These are phyloP conservation scores for Lodderomyces jiufengensis DNA, from an alignment of 1,139 yeast genomes.

Conservation along the genomic window DNA sequence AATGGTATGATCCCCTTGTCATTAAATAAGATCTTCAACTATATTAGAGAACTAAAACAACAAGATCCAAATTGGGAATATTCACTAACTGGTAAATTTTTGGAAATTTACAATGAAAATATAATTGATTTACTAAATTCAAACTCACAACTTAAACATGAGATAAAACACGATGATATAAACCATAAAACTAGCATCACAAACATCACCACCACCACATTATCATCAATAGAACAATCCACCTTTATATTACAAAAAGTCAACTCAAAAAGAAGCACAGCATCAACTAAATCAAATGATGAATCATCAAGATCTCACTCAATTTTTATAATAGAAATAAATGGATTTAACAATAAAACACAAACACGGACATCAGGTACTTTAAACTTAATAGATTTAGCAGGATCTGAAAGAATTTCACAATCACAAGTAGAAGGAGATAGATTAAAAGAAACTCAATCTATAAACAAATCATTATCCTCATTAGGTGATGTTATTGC, in stretches of 20 bases:
- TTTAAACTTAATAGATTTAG: slow-evolving; percentile 74
- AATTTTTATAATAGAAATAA: slow-evolving; percentile 63
- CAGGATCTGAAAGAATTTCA: slow-evolving; percentile 85
- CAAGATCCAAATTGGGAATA: slow-evolving; percentile 64
- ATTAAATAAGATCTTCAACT: slow-evolving; percentile 64
- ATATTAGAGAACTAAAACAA: slow-evolving; percentile 45
- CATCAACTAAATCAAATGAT: slow-evolving; percentile 78
- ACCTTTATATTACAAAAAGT: slow-evolving; percentile 52
- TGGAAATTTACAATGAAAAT: slow-evolving; percentile 86
- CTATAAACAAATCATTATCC: slow-evolving; percentile 85
- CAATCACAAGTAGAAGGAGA: slow-evolving; percentile 78
- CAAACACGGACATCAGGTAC: slow-evolving; percentile 56
- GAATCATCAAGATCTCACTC: slow-evolving; percentile 71
- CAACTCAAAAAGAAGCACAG: slow-evolving; percentile 64
- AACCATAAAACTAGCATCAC: slow-evolving; percentile 54
- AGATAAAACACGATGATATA: slow-evolving; percentile 68
- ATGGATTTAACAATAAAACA: slow-evolving; percentile 52
- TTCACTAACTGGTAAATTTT: slow-evolving; percentile 66
- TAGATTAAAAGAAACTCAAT: slow-evolving; percentile 80
- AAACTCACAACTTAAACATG: slow-evolving; percentile 41
- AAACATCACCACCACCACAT: slow-evolving; percentile 49
- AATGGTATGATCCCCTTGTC: slow-evolving; percentile 87
- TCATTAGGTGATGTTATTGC: slow-evolving; percentile 87
- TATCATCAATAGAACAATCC: slow-evolving; percentile 52
- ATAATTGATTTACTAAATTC: slow-evolving; percentile 63